phyloP scores from a whole-genome alignment of 148 eudicot genomes.

The Cornus suecica region DNA sequence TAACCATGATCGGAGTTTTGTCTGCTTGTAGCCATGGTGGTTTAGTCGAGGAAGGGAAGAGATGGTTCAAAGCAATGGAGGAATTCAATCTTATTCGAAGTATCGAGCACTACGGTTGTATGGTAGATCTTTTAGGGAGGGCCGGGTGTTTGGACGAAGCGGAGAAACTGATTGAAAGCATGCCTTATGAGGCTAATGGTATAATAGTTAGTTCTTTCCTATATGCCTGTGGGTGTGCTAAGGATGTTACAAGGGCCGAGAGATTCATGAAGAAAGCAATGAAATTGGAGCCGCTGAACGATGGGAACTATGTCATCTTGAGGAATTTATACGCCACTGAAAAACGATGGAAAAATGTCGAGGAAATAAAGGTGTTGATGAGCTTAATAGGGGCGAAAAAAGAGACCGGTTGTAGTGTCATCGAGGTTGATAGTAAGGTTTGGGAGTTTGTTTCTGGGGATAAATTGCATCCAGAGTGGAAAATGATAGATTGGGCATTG shows the following conservation, averaged over 20 bases:
- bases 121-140: slow-evolving; percentile 74
- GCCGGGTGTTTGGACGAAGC: slow-evolving; percentile 78
- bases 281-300: slow-evolving; percentile 40
- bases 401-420: slow-evolving; percentile 72
- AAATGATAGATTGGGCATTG: slow-evolving; percentile 26
- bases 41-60: slow-evolving; percentile 70
- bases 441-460: slow-evolving; percentile 68
- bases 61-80: slow-evolving; percentile 53
- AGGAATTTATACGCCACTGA: slow-evolving; percentile 71
- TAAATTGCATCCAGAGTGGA: slow-evolving; percentile 41
- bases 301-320: slow-evolving; percentile 60
- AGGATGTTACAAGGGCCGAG: slow-evolving; percentile 66
- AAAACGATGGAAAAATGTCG: slow-evolving; percentile 71
- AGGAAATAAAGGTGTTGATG: slow-evolving; percentile 55
- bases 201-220: slow-evolving; percentile 72
- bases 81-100: slow-evolving; percentile 43
- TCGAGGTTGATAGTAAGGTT: slow-evolving; percentile 54
- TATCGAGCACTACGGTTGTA: slow-evolving; percentile 82
- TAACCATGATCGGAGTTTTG: slow-evolving; percentile 72
- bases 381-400: slow-evolving; percentile 58
- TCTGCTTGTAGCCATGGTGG: slow-evolving; percentile 89
- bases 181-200: slow-evolving; percentile 80
- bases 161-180: slow-evolving; percentile 50
- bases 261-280: slow-evolving; percentile 42
- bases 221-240: slow-evolving; percentile 60